These are phyloP conservation scores for Micromonas commoda DNA, from an alignment of 139 green algal genomes.

Conservation along the genomic window DNA sequence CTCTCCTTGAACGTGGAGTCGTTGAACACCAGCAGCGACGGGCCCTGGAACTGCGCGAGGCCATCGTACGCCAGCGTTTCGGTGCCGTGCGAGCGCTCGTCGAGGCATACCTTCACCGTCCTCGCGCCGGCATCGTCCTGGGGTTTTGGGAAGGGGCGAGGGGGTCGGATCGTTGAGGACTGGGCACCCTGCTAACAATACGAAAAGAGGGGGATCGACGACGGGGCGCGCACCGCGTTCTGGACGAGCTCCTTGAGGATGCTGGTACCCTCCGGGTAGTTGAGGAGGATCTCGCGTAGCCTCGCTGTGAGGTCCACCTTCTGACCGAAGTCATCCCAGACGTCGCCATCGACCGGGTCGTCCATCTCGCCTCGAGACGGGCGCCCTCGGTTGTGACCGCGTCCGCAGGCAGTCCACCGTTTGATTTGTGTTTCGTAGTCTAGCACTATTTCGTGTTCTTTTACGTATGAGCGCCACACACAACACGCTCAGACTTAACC, in stretches of 20 bases:
- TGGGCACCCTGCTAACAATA: not conserved
- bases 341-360: not conserved
- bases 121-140: constrained; percentile 35
- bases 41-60: constrained; percentile 56
- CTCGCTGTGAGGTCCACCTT: constrained; percentile 60
- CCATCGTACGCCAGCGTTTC: constrained; percentile 21
- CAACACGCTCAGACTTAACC: too few species aligned
- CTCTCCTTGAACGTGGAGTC: constrained; percentile 54
- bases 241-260: constrained; percentile 75
- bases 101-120: constrained; percentile 35
- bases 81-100: constrained; percentile 30
- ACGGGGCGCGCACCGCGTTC: constrained; percentile 29
- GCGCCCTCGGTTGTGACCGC: too few species aligned
- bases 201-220: not conserved
- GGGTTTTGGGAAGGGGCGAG: too few species aligned
- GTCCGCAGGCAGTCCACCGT: too few species aligned
- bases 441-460: too few species aligned
- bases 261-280: constrained; percentile 69
- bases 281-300: constrained; percentile 59
- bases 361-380: not conserved
- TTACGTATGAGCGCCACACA: too few species aligned
- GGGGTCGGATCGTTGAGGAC: not conserved
- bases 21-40: constrained; percentile 64
- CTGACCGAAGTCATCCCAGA: not conserved
- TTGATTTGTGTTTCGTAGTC: too few species aligned